Percentiles rank a stretch among this genome's conserved stretches.
Conservation (phyloP, 1,284 basidiomycete genomes). For the Ganoderma boninense region DNA sequence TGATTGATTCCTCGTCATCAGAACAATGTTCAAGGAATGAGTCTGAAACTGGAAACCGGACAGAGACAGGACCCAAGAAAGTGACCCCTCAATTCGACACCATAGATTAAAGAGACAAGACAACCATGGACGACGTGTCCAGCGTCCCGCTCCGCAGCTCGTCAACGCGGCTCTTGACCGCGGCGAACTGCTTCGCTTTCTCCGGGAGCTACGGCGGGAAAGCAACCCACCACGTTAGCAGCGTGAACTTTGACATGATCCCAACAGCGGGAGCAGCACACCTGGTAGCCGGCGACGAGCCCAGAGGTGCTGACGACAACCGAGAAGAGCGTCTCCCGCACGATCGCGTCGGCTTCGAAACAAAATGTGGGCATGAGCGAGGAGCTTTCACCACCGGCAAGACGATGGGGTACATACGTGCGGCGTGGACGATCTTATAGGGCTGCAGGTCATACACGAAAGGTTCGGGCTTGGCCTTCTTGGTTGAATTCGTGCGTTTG, state of each 20-base stretch:
- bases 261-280: constrained; percentile 36
- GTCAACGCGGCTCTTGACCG: constrained; percentile 37
- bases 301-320: constrained; percentile 75
- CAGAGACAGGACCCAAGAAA: not conserved
- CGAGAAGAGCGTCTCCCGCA: constrained; percentile 67
- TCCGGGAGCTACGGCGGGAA: constrained; percentile 36
- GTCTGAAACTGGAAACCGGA: too few species aligned
- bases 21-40: too few species aligned
- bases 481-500: not conserved
- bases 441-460: constrained; percentile 50
- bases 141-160: constrained; percentile 35
- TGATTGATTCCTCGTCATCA: too few species aligned
- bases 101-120: constrained; percentile 17
- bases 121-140: constrained; percentile 36
- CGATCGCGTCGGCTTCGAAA: constrained; percentile 2
- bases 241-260: not conserved
- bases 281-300: constrained; percentile 69
- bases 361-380: not conserved
- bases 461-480: not conserved
- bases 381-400: not conserved
- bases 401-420: constrained; percentile 11
- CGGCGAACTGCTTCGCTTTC: constrained; percentile 41
- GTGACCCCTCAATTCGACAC: not conserved
- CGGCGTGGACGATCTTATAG: constrained; percentile 54
- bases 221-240: too few species aligned